These are phyloP conservation scores for Collybia nuda DNA, from an alignment of 768 basidiomycete genomes.

Conservation along the genomic window DNA sequence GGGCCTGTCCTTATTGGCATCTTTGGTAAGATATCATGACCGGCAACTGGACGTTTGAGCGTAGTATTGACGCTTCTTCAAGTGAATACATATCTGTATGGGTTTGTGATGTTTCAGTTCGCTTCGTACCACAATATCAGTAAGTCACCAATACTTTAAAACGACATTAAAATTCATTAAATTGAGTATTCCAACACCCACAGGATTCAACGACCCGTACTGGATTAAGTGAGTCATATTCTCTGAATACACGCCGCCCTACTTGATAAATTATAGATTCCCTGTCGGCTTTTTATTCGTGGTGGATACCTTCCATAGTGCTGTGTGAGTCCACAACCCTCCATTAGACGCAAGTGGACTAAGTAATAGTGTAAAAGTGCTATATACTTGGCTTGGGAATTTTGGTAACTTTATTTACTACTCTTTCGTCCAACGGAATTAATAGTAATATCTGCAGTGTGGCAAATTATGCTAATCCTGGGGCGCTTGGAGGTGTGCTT, in stretches of 20 bases:
- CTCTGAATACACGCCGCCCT: background rate
- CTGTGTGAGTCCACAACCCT: conserved; percentile 14
- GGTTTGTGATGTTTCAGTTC: conserved; percentile 26
- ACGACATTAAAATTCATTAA: too few species aligned
- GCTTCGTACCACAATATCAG: conserved; percentile 30
- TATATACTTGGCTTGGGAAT: conserved; percentile 25
- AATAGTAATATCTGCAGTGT: conserved; percentile 9
- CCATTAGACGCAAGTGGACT: too few species aligned
- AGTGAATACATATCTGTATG: conserved; percentile 27
- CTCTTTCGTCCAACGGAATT: background rate
- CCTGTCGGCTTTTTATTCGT: conserved; percentile 22
- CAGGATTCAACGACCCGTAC: conserved; percentile 26
- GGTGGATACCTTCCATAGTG: conserved; percentile 29
- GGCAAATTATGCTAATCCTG: conserved; percentile 14
- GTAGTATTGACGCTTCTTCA: background rate
- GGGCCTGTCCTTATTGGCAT: conserved; percentile 22
- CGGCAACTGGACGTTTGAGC: background rate
- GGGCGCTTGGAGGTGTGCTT: conserved; percentile 8
- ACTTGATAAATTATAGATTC: conserved; percentile 13
- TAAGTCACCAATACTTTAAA: conserved; percentile 19
- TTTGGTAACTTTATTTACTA: conserved; percentile 15
- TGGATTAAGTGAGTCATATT: conserved; percentile 21
- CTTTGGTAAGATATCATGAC: conserved; percentile 15
- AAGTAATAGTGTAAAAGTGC: conserved; percentile 8
- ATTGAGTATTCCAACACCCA: background rate